These are phyloP conservation scores for Cucurbita argyrosperma DNA, from an alignment of 306 rosid genomes.

Conservation along the genomic window DNA sequence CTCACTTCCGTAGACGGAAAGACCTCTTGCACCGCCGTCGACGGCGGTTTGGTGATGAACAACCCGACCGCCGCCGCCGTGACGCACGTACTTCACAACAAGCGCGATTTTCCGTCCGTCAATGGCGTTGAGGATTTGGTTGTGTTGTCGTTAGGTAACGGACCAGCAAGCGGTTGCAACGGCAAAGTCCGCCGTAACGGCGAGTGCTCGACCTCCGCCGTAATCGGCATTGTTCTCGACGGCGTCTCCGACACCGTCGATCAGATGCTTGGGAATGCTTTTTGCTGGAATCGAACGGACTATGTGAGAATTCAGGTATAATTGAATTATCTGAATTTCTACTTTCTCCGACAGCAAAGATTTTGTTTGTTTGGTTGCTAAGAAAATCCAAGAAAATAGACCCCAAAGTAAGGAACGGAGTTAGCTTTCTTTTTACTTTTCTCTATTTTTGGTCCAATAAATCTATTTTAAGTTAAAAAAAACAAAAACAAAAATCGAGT, in stretches of 20 bases:
- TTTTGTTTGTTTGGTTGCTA: slow-evolving; percentile 22
- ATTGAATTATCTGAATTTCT: background rate
- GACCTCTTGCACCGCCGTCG: slow-evolving; percentile 67
- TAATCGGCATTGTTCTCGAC: slow-evolving; percentile 72
- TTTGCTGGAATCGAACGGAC: slow-evolving; percentile 82
- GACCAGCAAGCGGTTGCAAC: slow-evolving; percentile 18
- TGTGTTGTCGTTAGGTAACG: slow-evolving; percentile 74
- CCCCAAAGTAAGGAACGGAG: background rate
- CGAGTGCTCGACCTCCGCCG: slow-evolving; percentile 41
- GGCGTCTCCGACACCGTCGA: slow-evolving; percentile 90
- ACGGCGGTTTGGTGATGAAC: slow-evolving; percentile 95
- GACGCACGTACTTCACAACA: slow-evolving; percentile 85
- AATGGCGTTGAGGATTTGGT: slow-evolving; percentile 75
- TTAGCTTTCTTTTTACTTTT: background rate
- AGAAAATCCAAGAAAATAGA: slow-evolving; percentile 11
- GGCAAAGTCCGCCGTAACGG: slow-evolving; percentile 21
- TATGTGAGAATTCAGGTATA: slow-evolving; percentile 86
- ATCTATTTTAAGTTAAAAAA: too few relatives aligned
- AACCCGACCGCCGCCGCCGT: slow-evolving; percentile 91
- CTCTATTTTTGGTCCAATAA: too few relatives aligned
- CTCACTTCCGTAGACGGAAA: slow-evolving; percentile 70
- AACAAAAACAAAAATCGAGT: too few relatives aligned
- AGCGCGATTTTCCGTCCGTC: slow-evolving; percentile 77
- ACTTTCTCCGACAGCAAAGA: background rate
- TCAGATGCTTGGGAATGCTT: slow-evolving; percentile 89